Percentiles rank a stretch among this genome's conserved stretches.
Conservation (phyloP, 768 basidiomycete genomes). For the Trametes cingulata region DNA sequence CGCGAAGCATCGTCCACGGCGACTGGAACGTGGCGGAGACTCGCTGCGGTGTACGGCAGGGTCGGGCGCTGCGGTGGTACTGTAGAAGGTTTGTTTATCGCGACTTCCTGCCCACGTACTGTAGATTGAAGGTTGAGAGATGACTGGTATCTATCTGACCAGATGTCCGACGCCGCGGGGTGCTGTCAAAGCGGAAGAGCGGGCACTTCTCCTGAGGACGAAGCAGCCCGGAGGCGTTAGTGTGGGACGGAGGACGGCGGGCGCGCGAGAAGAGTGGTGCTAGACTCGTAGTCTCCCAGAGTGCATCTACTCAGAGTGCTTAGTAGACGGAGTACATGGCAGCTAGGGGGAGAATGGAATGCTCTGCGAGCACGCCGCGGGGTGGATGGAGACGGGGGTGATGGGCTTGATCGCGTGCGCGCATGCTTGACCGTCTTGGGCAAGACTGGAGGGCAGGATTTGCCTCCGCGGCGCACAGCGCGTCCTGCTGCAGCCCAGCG, state of each 20-base stretch:
- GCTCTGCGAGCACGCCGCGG: constrained; percentile 26
- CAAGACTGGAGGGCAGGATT: neutral
- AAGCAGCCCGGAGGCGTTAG: neutral
- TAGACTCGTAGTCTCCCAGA: too few relatives aligned
- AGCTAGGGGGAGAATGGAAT: constrained; percentile 24
- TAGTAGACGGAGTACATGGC: too few relatives aligned
- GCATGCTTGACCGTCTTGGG: neutral
- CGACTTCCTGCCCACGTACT: too few relatives aligned
- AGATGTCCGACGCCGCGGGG: neutral
- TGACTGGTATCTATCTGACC: neutral
- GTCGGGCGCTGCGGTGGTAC: neutral
- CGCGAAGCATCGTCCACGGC: neutral
- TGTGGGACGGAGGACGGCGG: constrained; percentile 1
- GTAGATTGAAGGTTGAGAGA: too few relatives aligned
- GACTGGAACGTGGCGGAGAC: neutral
- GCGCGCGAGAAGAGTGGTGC: constrained; percentile 5
- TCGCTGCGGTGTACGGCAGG: neutral
- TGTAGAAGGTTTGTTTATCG: constrained; percentile 13
- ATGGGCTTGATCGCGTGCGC: constrained; percentile 9
- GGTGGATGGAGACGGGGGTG: constrained; percentile 3
- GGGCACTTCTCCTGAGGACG: neutral
- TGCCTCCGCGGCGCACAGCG: neutral
- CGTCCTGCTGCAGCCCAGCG: neutral
- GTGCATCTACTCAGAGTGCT: too few relatives aligned
- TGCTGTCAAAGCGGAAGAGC: neutral